These are phyloP conservation scores for Colletotrichum musae DNA, from an alignment of 2,329 filamentous ascomycete genomes.

Conservation along the genomic window DNA sequence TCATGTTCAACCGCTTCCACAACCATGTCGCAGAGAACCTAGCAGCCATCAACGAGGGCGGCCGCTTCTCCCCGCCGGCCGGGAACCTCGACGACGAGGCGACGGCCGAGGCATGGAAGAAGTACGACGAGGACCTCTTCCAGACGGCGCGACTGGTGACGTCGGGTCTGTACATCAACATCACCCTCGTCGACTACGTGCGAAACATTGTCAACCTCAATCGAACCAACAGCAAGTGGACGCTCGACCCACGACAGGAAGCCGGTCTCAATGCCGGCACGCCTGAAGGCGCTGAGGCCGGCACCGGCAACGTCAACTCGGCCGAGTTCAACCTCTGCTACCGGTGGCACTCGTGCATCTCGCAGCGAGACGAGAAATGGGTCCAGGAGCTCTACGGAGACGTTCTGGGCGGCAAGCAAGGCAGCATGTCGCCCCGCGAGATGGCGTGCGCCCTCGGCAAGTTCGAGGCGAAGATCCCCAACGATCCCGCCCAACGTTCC, in stretches of 20 bases:
- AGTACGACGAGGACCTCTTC: slow-evolving; percentile 84
- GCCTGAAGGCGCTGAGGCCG: slow-evolving; percentile 73
- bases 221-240: slow-evolving; percentile 75
- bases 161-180: slow-evolving; percentile 83
- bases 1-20: slow-evolving; percentile 89
- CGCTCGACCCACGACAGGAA: slow-evolving; percentile 81
- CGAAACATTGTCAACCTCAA: slow-evolving; percentile 83
- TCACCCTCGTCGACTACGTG: slow-evolving; percentile 83
- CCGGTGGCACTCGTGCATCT: slow-evolving; percentile 87
- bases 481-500: slow-evolving; percentile 77
- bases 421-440: slow-evolving; percentile 68
- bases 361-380: slow-evolving; percentile 83
- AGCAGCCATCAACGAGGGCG: slow-evolving; percentile 87
- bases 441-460: slow-evolving; percentile 74
- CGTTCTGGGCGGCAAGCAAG: slow-evolving; percentile 68
- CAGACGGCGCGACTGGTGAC: slow-evolving; percentile 84
- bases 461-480: slow-evolving; percentile 72
- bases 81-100: slow-evolving; percentile 64
- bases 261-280: slow-evolving; percentile 71
- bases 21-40: slow-evolving; percentile 87
- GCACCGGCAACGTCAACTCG: slow-evolving; percentile 86
- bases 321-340: slow-evolving; percentile 93
- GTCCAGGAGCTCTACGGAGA: slow-evolving; percentile 77
- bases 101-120: slow-evolving; percentile 69
- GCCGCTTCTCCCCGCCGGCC: slow-evolving; percentile 79